Base-by-base conservation (phyloP, 164 flowering plant genomes). In the Liquidambar formosana region DNA sequence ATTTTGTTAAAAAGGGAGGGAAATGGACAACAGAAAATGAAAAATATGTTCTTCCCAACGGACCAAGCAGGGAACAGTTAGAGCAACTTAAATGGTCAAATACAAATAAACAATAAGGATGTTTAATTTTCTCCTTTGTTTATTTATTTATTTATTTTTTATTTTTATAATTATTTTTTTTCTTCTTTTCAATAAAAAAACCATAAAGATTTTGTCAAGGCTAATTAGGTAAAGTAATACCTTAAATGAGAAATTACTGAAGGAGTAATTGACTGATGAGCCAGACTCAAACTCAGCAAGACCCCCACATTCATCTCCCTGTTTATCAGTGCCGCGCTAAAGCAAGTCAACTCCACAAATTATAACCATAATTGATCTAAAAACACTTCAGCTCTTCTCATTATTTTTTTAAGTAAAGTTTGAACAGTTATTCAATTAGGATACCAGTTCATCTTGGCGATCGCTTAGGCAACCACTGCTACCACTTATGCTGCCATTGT, bases 171-270 rank as follows among this genome's bases (percentile, higher is more conserved):
- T n/a, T n/a, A n/a, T n/a, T n/a, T n/a, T n/a, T n/a, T n/a, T n/a
- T n/a, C n/a, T n/a, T n/a, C n/a, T n/a, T n/a, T n/a, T n/a, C n/a
- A n/a, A n/a, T n/a, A n/a, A n/a, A n/a, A n/a, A 43, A 43, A 19
- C 33, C 49, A 62, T 5, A 43, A 11, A 23, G 0, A 22, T 23
- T 21, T 15, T 18, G n/a, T 12, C 23, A 51, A n/a, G 27, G 5
- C 8, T 27, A 19, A 28, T 56, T 56, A n/a, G 19, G 14, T 19
- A 27, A 21, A 43, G 11, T 1, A 57, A 28, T 84, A 94, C 99
- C 99, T 96, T 96, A 65, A 96, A 96, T 13, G 99, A 96, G 77
- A 96, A 96, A 82, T 96, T 96, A 76, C 99, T 96, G 78, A 96
- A 96, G 16, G 98, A 90, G 75, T 92, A 90, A 61, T 90, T 84